phyloP scores from a whole-genome alignment of 2,329 filamentous ascomycete genomes.

The Aspergillus arachidicola region DNA sequence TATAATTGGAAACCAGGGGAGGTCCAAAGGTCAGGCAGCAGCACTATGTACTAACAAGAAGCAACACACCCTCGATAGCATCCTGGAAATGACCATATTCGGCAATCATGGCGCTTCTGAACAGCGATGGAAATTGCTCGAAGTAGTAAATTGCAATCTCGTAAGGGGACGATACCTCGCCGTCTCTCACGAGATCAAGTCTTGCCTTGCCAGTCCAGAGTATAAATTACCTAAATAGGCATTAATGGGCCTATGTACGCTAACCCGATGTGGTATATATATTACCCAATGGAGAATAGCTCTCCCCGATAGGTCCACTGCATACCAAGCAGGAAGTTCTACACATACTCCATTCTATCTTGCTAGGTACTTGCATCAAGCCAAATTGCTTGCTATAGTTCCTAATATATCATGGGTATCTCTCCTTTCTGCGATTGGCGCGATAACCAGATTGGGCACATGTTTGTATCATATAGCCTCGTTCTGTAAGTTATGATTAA shows the following conservation, averaged over 20 bases:
- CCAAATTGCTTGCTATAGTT: no score
- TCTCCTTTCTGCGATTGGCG: no score
- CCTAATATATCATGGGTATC: no score
- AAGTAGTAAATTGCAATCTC: not conserved
- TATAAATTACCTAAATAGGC: not conserved
- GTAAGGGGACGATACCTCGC: not conserved
- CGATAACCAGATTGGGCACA: no score
- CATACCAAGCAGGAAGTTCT: no score
- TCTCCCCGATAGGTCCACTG: not conserved
- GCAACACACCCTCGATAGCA: not conserved
- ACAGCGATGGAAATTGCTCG: not conserved
- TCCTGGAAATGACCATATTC: not conserved
- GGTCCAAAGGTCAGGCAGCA: not conserved
- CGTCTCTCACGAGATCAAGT: not conserved
- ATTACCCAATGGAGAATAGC: not conserved
- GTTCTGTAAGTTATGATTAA: no score
- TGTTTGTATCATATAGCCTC: no score
- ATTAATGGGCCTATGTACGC: not conserved
- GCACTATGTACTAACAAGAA: not conserved
- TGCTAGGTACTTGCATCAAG: no score
- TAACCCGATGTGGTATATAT: not conserved
- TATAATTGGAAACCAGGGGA: not conserved
- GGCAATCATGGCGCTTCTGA: not conserved
- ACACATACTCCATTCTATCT: no score
- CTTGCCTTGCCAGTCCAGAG: not conserved